phyloP scores from a whole-genome alignment of 192 early-diverging fungal species.

The Helicostylum pulchrum region DNA sequence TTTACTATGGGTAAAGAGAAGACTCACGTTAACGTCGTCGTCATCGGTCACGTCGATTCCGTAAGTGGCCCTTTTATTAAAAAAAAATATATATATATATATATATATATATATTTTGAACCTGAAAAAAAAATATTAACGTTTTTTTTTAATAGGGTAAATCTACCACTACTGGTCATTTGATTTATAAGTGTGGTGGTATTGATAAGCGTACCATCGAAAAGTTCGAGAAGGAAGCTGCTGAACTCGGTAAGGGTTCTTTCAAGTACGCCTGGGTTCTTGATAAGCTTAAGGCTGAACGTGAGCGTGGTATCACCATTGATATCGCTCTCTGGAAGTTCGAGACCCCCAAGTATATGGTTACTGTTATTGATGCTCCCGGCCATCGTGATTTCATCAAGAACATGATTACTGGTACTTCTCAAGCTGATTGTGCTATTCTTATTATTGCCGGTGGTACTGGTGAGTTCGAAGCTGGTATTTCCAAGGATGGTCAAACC shows the following conservation, averaged over 20 bases:
- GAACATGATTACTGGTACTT: slow-evolving; percentile 99
- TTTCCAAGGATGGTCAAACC: slow-evolving; percentile 99
- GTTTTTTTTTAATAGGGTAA: slow-evolving; percentile 63
- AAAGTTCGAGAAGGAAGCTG: slow-evolving; percentile 99
- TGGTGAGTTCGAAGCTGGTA: slow-evolving; percentile 87
- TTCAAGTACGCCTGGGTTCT: slow-evolving; percentile 99
- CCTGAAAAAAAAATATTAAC: not conserved
- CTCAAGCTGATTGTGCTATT: slow-evolving; percentile 96
- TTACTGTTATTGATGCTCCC: slow-evolving; percentile 99
- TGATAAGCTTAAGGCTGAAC: slow-evolving; percentile 99
- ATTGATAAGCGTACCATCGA: slow-evolving; percentile 99
- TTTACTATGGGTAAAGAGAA: slow-evolving; percentile 68
- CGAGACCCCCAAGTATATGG: slow-evolving; percentile 94
- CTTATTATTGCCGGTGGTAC: slow-evolving; percentile 91
- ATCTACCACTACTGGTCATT: slow-evolving; percentile 99
- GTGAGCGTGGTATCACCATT: slow-evolving; percentile 99
- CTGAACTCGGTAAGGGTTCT: slow-evolving; percentile 98
- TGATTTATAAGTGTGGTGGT: slow-evolving; percentile 99
- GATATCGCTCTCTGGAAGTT: slow-evolving; percentile 97
- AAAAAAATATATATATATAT: no score
- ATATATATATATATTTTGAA: no score
- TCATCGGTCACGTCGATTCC: slow-evolving; percentile 99
- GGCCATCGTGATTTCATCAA: slow-evolving; percentile 99
- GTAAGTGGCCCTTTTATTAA: slow-evolving; percentile 48
- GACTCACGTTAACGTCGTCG: slow-evolving; percentile 89